These are phyloP conservation scores for Cryphonectria nitschkei DNA, from an alignment of 2,329 filamentous ascomycete genomes.

Conservation along the genomic window DNA sequence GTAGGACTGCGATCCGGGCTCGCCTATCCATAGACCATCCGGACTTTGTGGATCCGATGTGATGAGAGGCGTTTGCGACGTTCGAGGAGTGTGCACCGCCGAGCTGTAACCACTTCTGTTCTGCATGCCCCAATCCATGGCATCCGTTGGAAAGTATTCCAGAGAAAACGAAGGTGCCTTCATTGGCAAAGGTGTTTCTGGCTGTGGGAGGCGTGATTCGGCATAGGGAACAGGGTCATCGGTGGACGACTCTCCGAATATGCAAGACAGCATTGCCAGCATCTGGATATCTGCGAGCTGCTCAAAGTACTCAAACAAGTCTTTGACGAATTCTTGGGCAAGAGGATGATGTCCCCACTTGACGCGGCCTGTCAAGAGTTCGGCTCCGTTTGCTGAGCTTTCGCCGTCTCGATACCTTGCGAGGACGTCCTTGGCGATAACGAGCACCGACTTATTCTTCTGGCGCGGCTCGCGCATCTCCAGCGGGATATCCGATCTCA, in stretches of 20 bases:
- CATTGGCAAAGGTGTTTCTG: constrained; percentile 65
- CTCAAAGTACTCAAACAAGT: constrained; percentile 68
- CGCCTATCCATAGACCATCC: constrained; percentile 55
- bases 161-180: constrained; percentile 69
- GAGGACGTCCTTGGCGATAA: constrained; percentile 68
- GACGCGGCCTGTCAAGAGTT: constrained; percentile 58
- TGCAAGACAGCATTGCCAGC: constrained; percentile 72
- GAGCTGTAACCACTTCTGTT: constrained; percentile 58
- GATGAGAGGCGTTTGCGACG: constrained; percentile 58
- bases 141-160: constrained; percentile 67
- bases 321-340: constrained; percentile 62
- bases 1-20: constrained; percentile 60
- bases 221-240: constrained; percentile 61
- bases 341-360: constrained; percentile 71
- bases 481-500: constrained; percentile 76
- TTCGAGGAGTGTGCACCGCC: constrained; percentile 59
- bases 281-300: constrained; percentile 67
- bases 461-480: constrained; percentile 61
- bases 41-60: constrained; percentile 61
- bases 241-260: constrained; percentile 65
- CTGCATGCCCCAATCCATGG: constrained; percentile 56
- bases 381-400: constrained; percentile 25
- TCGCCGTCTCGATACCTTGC: constrained; percentile 42
- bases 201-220: constrained; percentile 58
- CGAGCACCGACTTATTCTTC: constrained; percentile 63